Evolutionary conservation across 495 filamentous ascomycete genomes (phyloP).

Genomic region (Xylaria flabelliformis): DNA sequence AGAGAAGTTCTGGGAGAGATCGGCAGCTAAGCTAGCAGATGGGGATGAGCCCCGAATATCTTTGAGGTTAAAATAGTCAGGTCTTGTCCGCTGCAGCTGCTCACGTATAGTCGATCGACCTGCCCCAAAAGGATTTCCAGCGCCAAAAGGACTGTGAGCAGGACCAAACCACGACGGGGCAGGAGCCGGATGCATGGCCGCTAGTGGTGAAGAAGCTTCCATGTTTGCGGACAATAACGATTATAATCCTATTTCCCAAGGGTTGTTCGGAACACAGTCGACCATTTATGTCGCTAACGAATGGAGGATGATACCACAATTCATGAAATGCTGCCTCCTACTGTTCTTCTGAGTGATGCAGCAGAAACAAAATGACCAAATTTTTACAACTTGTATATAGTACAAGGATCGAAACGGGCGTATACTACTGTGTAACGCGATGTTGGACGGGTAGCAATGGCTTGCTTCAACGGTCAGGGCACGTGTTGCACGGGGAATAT

Average conservation of each 20-base stretch:
- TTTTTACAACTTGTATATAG: conserved; percentile 7
- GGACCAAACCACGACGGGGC: conserved; percentile 59
- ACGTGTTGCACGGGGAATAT: conserved; percentile 6
- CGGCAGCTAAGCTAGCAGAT: conserved; percentile 85
- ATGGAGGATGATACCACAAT: conserved; percentile 28
- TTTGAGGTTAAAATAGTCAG: conserved; percentile 81
- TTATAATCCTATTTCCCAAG: conserved; percentile 34
- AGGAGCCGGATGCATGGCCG: conserved; percentile 87
- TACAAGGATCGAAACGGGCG: background rate
- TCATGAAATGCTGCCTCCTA: conserved; percentile 32
- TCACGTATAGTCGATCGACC: conserved; percentile 61
- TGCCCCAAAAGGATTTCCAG: conserved; percentile 62
- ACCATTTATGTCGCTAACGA: conserved; percentile 31
- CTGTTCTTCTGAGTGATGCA: conserved; percentile 25
- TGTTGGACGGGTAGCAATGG: conserved; percentile 3
- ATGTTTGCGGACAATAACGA: conserved; percentile 54
- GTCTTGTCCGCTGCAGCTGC: conserved; percentile 55
- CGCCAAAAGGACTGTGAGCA: conserved; percentile 61
- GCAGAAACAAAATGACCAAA: conserved; percentile 33
- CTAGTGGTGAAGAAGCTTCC: conserved; percentile 93
- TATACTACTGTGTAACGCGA: conserved; percentile 14
- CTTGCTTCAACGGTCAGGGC: background rate
- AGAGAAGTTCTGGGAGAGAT: conserved; percentile 95
- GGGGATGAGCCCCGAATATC: conserved; percentile 85
- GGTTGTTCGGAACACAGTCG: conserved; percentile 31